These are phyloP conservation scores for Linaria vulgaris DNA, from an alignment of 257 asterid genomes.

Conservation along the genomic window DNA sequence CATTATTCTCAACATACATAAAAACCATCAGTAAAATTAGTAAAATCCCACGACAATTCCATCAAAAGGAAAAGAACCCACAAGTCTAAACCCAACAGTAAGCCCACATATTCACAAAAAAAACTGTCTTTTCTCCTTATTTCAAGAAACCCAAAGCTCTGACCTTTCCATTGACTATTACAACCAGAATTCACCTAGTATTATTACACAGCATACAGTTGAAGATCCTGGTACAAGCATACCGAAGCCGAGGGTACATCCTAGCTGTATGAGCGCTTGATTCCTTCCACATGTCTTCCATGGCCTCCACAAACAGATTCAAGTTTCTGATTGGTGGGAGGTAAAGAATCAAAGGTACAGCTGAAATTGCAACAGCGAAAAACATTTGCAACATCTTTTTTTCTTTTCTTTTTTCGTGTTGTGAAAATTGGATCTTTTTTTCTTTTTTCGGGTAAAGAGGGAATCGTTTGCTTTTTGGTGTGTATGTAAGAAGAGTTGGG, in stretches of 20 bases:
- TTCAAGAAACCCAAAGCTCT: too few relatives aligned
- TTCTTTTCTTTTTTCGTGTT: too few relatives aligned
- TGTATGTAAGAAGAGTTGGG: neutral
- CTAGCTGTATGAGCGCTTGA: slow-evolving; percentile 54
- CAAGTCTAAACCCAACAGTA: too few relatives aligned
- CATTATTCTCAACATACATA: too few relatives aligned
- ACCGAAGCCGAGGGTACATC: slow-evolving; percentile 63
- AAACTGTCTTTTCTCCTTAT: too few relatives aligned
- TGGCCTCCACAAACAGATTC: slow-evolving; percentile 63
- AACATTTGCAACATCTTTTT: slow-evolving; percentile 60
- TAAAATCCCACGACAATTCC: too few relatives aligned
- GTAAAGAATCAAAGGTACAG: slow-evolving; percentile 83
- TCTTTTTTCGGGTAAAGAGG: neutral
- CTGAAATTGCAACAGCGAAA: slow-evolving; percentile 76
- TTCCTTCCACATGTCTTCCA: slow-evolving; percentile 71
- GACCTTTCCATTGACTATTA: too few relatives aligned
- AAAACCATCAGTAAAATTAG: too few relatives aligned
- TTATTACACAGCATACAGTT: slow-evolving; percentile 43
- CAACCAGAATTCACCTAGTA: slow-evolving; percentile 24
- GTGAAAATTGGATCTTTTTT: slow-evolving; percentile 1
- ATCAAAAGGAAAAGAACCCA: too few relatives aligned
- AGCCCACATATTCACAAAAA: too few relatives aligned
- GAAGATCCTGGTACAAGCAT: slow-evolving; percentile 71
- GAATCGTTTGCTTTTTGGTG: neutral
- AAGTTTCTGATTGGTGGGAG: slow-evolving; percentile 84